phyloP scores from a whole-genome alignment of 805 yeast genomes.

The Jamesozyma lodderae region DNA sequence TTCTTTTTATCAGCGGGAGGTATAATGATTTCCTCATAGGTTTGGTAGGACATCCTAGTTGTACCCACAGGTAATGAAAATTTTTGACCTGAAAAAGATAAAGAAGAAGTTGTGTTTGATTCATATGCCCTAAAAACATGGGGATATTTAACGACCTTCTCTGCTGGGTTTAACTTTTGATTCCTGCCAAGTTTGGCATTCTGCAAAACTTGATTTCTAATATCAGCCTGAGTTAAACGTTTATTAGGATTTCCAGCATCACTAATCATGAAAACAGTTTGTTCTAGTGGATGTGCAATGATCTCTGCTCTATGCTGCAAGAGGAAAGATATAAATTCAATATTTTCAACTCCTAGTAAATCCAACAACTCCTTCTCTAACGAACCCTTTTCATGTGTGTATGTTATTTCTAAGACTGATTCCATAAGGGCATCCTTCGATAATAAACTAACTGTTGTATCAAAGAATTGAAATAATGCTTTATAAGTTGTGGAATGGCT shows the following conservation, averaged over 20 bases:
- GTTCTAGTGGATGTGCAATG: slow-evolving; percentile 13
- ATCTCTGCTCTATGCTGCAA: slow-evolving; percentile 15
- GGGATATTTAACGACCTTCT: slow-evolving; percentile 53
- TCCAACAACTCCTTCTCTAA: slow-evolving; percentile 70
- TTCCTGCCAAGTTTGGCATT: slow-evolving; percentile 44
- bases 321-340: slow-evolving; percentile 58
- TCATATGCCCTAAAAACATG: slow-evolving; percentile 75
- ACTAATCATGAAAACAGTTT: slow-evolving; percentile 11
- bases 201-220: slow-evolving; percentile 42
- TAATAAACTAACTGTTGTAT: slow-evolving; percentile 21
- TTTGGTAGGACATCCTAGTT: slow-evolving; percentile 48
- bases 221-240: slow-evolving; percentile 45
- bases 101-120: slow-evolving; percentile 44
- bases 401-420: slow-evolving; percentile 21
- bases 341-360: slow-evolving; percentile 74
- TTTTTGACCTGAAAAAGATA: slow-evolving; percentile 76
- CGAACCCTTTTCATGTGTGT: slow-evolving; percentile 42
- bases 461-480: slow-evolving; percentile 12
- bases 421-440: slow-evolving; percentile 29
- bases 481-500: slow-evolving; percentile 11
- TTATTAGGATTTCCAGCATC: slow-evolving; percentile 19
- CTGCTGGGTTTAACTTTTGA: slow-evolving; percentile 39
- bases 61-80: slow-evolving; percentile 78
- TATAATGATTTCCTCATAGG: slow-evolving; percentile 72
- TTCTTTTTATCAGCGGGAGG: slow-evolving; percentile 62